Base-by-base conservation (phyloP, 1,284 basidiomycete genomes). In the Ustilago xerochloae region DNA sequence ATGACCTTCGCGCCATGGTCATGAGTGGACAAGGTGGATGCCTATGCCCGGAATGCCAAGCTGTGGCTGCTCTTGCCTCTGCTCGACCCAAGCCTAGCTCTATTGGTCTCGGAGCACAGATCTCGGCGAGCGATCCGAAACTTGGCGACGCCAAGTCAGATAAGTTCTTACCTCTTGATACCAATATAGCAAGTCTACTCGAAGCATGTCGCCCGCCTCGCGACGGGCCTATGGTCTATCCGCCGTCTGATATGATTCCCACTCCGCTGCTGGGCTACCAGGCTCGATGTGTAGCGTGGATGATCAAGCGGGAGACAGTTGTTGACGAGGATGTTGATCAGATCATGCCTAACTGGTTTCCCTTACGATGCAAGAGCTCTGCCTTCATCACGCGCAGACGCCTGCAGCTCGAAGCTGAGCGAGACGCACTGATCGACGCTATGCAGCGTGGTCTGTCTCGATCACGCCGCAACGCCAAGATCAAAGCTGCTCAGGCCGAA, bases 211-310 rank as follows among this genome's bases (percentile, higher is more conserved):
- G 72, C 5, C 72, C 72, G 4, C 72, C 56, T 15, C 8, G 48
- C 16, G 60, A 63, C 12, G 67, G 72, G 4, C 59, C 63, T 4
- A 35, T 49, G 22, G 53, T 50, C 20, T 60, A 51, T 39, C 72
- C 72, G 8, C 67, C 72, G 0, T 18, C 56, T 12, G 72, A 71
- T 43, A 53, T 67, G 33, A 70, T 75, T 15, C 63, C 58, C 8
- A 70, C 72, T 4, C 67, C 63, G 6, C 48, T 75, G 51, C 32
- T 75, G 7, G 52, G 55, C 35, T 75, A 75, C 39, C 72, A 75
- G 36, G 72, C 72, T 4, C 72, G 72, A 18, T 75, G 72, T 20
- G 33, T 75, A 6, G 67, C 66, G 1, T 75, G 72, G 72, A 70
- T 75, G 72, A 59, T 75, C 50, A 62, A 65, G 35, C 46, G 62